Base-by-base conservation (phyloP, 2,329 filamentous ascomycete genomes). In the Polychaeton citri region DNA sequence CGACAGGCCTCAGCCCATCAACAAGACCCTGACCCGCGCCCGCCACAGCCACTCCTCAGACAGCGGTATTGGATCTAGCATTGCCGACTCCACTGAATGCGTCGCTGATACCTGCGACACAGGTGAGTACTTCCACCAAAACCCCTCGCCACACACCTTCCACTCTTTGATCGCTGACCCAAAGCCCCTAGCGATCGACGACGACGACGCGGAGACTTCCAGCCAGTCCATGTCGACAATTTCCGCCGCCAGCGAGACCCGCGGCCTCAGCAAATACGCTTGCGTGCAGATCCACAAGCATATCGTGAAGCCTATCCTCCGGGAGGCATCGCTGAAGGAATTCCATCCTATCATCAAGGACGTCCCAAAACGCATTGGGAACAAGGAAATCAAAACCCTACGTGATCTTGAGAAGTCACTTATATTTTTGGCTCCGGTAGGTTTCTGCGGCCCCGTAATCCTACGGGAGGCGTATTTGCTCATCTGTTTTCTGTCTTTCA, bases 371-470 rank as follows among this genome's bases (percentile, higher is more conserved):
- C 80, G 80, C 53, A 90, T 94, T 56, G 74, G 76, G 53, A 74
- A 78, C 54, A 87, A 85, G 60, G 77, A 90, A 51, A 90, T 96
- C 53, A 77, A 82, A 57, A 94, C 82, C 64, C 74, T 96, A 37
- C 78, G 88, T 59, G 88, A 96, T 61, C 72, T 96, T 34, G 88
- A 96, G 63, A 94, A 94, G 73, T 88, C 81, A 7, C 68, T 96
- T 42, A 75, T 95, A 53, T 86, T 87, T 62, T 76, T 87, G 59
- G 85, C 87, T 66, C 84, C 84, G 59, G 88, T 95, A 80, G 92
- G 87, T 92, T 60, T 33, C 28, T 33, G 40, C 42, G 39, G 47
- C 62, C 63, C 61, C 65, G 49, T 53, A 53, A 48, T 50, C 63
- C 57, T 71, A n/a, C n/a, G n/a, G n/a, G n/a, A n/a, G n/a, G 71